These are phyloP conservation scores for Trichoderma atrobrunneum DNA, from an alignment of 2,329 filamentous ascomycete genomes.

Conservation along the genomic window DNA sequence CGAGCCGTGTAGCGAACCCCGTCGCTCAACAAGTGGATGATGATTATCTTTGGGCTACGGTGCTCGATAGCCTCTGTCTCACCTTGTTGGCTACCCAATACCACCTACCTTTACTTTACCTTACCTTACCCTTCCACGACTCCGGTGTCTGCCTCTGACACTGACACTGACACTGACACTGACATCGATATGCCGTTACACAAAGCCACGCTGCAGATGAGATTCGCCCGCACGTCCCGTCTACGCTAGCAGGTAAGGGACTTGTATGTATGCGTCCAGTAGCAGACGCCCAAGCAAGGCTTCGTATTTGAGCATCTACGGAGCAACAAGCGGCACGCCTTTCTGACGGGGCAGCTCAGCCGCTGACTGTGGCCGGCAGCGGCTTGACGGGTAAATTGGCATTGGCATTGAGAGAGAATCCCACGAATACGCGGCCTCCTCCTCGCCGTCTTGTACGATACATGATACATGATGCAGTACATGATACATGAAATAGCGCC, in stretches of 20 bases:
- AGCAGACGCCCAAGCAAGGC: background rate
- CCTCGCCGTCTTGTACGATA: background rate
- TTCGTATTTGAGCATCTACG: slow-evolving; percentile 1
- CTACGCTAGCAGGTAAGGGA: background rate
- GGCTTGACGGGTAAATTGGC: slow-evolving; percentile 12
- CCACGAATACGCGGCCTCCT: background rate
- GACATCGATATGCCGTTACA: slow-evolving; percentile 1
- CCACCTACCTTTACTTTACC: background rate
- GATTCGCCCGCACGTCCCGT: slow-evolving; percentile 3
- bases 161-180: background rate
- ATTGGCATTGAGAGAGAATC: background rate
- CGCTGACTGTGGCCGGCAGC: slow-evolving; percentile 1
- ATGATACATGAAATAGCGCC: background rate
- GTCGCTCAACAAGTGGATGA: background rate
- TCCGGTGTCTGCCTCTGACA: background rate
- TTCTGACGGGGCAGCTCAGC: background rate
- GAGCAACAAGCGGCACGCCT: background rate
- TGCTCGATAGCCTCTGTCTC: background rate
- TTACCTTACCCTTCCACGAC: background rate
- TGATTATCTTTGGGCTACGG: background rate
- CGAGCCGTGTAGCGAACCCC: background rate
- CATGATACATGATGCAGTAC: background rate
- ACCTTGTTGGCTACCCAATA: slow-evolving; percentile 6
- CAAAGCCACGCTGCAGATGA: background rate
- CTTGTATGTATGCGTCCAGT: background rate